phyloP scores from a whole-genome alignment of 2,329 filamentous ascomycete genomes.

The Cladosporium sp. region DNA sequence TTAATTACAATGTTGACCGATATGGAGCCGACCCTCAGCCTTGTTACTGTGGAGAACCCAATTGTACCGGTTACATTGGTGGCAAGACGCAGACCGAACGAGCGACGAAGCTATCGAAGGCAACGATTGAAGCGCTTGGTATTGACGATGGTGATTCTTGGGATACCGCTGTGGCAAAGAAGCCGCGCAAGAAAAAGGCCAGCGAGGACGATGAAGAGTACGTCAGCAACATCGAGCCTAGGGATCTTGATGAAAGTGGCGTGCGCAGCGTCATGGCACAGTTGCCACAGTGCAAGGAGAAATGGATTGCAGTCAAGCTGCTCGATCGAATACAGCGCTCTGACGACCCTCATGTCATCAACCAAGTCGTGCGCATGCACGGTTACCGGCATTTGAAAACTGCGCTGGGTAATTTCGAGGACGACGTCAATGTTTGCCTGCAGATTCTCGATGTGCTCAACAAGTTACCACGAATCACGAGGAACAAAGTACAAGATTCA shows the following conservation, averaged over 20 bases:
- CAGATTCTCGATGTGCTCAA: slow-evolving; percentile 88
- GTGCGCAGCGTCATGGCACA: slow-evolving; percentile 94
- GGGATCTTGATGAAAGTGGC: slow-evolving; percentile 71
- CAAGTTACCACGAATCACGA: slow-evolving; percentile 80
- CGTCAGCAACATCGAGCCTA: slow-evolving; percentile 79
- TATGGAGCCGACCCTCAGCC: slow-evolving; percentile 96
- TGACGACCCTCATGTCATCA: slow-evolving; percentile 79
- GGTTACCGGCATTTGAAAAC: slow-evolving; percentile 93
- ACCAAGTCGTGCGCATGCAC: slow-evolving; percentile 91
- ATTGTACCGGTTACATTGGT: slow-evolving; percentile 94
- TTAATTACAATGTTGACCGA: slow-evolving; percentile 99
- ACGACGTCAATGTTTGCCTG: slow-evolving; percentile 83
- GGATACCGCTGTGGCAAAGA: slow-evolving; percentile 86
- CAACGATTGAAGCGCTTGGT: slow-evolving; percentile 89
- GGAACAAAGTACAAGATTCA: slow-evolving; percentile 95
- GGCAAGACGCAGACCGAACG: slow-evolving; percentile 97
- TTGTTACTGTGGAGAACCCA: slow-evolving; percentile 91
- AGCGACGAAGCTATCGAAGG: slow-evolving; percentile 82
- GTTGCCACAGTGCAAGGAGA: slow-evolving; percentile 96
- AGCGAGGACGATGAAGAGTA: slow-evolving; percentile 94
- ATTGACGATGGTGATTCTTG: slow-evolving; percentile 90
- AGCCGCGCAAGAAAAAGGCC: slow-evolving; percentile 84
- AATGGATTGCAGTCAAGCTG: slow-evolving; percentile 97
- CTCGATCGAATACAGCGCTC: slow-evolving; percentile 82
- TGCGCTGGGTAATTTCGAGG: slow-evolving; percentile 74